A percentile compares a stretch with the other conserved stretches of the same genome.
phyloP scores from a whole-genome alignment of 768 basidiomycete species.

The Russula emetica region DNA sequence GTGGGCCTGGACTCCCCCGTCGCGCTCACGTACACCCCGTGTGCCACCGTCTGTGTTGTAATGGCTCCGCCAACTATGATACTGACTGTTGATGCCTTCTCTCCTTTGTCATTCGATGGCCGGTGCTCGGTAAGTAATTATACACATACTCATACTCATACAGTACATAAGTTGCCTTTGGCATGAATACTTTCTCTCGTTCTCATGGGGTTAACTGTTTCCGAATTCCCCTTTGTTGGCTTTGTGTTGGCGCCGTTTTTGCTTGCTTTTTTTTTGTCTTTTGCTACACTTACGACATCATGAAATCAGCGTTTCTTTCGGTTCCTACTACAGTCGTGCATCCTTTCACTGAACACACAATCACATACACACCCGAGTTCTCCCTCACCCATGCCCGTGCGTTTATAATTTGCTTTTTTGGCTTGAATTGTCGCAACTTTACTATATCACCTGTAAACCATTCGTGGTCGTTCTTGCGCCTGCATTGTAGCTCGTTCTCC shows the following conservation, averaged over 20 bases:
- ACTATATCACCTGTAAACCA: constrained; percentile 4
- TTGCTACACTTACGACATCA: constrained; percentile 13
- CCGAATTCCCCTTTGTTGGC: neutral
- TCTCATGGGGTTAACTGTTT: constrained; percentile 6
- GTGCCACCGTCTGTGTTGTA: neutral
- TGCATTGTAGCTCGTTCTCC: neutral
- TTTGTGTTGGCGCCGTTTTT: neutral
- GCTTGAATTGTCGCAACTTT: constrained; percentile 12
- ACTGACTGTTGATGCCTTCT: neutral
- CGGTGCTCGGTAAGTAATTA: neutral
- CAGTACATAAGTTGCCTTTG: constrained; percentile 14
- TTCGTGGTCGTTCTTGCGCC: constrained; percentile 1
- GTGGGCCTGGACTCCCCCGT: no score
- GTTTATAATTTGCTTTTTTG: constrained; percentile 1
- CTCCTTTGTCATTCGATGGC: neutral
- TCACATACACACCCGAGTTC: constrained; percentile 12
- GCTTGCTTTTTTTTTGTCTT: neutral
- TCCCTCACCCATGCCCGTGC: constrained; percentile 1
- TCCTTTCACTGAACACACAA: constrained; percentile 2
- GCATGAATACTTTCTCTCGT: constrained; percentile 9
- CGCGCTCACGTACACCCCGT: neutral
- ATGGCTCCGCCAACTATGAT: neutral
- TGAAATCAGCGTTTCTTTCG: neutral
- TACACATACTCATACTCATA: constrained; percentile 14
- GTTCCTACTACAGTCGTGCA: constrained; percentile 1